A percentile compares a stretch with the other conserved stretches of the same genome.
Conservation (phyloP, 345 rosid species). For the Eucalyptus tenuipes region DNA sequence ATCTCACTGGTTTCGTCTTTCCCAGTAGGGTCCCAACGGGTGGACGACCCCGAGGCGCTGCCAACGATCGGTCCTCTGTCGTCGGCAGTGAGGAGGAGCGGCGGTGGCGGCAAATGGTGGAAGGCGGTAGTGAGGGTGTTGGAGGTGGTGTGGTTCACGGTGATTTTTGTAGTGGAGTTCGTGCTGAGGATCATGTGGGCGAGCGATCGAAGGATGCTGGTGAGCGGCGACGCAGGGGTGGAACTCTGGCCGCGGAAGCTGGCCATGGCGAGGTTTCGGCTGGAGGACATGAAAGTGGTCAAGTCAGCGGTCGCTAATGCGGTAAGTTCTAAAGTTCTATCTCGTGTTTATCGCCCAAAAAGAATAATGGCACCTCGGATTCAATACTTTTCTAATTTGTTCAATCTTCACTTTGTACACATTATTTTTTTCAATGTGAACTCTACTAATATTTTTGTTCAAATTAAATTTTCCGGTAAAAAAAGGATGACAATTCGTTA, state of each 20-base stretch:
- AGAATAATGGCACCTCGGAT: neutral
- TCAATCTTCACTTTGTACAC: no score
- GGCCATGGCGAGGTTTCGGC: constrained; percentile 32
- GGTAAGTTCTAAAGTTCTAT: constrained; percentile 5
- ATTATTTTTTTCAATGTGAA: no score
- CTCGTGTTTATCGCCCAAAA: neutral
- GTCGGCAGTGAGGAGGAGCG: neutral
- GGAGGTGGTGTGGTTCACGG: constrained; percentile 17
- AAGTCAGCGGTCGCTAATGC: constrained; percentile 21
- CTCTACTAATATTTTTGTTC: no score
- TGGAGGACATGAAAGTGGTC: constrained; percentile 43
- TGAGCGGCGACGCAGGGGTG: constrained; percentile 38
- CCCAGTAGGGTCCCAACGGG: constrained; percentile 14
- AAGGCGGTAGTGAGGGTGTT: neutral
- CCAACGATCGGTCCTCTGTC: neutral
- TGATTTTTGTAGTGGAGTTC: constrained; percentile 19
- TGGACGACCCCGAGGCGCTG: constrained; percentile 10
- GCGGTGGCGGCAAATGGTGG: neutral
- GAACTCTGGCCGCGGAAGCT: constrained; percentile 56
- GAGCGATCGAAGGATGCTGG: constrained; percentile 20
- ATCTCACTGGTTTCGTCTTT: constrained; percentile 36
- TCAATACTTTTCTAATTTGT: no score
- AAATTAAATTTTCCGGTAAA: no score
- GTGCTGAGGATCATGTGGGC: constrained; percentile 11
- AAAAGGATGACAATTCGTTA: no score